Evolutionary conservation across 1,284 basidiomycete genomes (phyloP), one percentile per base, ranked within the genome.

Genomic region (Trichosporon sp.): DNA sequence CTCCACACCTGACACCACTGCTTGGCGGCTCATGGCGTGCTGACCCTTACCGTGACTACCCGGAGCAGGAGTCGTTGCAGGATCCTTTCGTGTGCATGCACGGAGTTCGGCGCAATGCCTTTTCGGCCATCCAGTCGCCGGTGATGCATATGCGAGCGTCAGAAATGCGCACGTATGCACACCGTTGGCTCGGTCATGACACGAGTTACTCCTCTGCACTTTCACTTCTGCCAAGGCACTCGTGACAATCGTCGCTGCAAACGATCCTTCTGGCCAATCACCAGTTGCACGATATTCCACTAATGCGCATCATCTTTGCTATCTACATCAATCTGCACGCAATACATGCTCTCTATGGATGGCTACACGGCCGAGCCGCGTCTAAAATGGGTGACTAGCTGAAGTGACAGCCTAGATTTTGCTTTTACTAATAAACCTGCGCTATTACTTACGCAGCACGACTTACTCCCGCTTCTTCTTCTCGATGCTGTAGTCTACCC

Each of bases 401-500:
- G 19, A 4, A 6, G 1, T 54, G 35, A 67, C 35, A 21, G 16
- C 26, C 19, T 64, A 56, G 54, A 35, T 64, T 68, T 38, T 16
- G 21, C 4, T 65, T 61, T n/a, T 66, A n/a, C 48, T 38, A 46
- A 37, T 37, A n/a, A n/a, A 21, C 19, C 21, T 54, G n/a, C 8
- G 8, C 16, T 6, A 1, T 26, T 26, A 26, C 26, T 26, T 26
- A 26, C 10, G 51, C 61, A 26, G 11, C 10, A 12, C 8, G 8
- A 1, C 61, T 37, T 54, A 43, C 64, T 65, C 32, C 21, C 4
- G 26, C 66, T 37, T 56, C 71, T 68, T 65, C 51, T 37, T 77
- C 59, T 82, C 79, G 63, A 84, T 81, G 48, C 76, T 76, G 68
- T 78, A 80, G 72, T 83, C 79, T 21, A 84, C 77, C 51, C 83